Conservation (phyloP, 208 protist species). For the Strigomonas culicis region DNA sequence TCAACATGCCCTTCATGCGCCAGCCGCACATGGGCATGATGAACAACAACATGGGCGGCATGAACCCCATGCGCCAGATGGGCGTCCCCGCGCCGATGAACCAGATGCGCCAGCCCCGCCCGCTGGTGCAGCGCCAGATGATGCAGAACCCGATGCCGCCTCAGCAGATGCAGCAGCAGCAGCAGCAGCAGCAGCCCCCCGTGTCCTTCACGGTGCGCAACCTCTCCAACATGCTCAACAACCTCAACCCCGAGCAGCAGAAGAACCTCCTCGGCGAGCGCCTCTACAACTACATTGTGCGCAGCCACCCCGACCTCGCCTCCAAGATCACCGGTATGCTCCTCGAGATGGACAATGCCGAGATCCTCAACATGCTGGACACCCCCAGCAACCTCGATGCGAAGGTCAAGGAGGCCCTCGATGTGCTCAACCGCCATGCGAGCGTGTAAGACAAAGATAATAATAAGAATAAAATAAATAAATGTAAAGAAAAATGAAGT, state of each 20-base stretch:
- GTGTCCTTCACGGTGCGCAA: constrained; percentile 48
- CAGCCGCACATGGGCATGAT: constrained; percentile 79
- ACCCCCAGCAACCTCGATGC: constrained; percentile 79
- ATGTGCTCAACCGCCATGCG: constrained; percentile 92
- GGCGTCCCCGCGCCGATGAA: constrained; percentile 73
- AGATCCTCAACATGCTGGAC: constrained; percentile 96
- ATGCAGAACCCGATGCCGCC: constrained; percentile 26
- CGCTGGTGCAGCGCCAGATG: constrained; percentile 42
- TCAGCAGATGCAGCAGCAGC: constrained; percentile 50
- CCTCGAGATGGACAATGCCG: constrained; percentile 96
- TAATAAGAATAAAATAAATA: constrained; percentile 7
- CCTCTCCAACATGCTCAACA: constrained; percentile 63
- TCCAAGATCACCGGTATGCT: constrained; percentile 99
- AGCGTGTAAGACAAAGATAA: constrained; percentile 8
- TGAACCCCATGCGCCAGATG: constrained; percentile 19
- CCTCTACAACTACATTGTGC: constrained; percentile 95
- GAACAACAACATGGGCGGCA: constrained; percentile 26
- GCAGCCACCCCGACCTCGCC: constrained; percentile 79
- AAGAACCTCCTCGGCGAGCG: constrained; percentile 96
- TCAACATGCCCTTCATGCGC: constrained; percentile 67
- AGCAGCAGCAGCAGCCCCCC: constrained; percentile 32
- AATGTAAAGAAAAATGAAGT: not conserved
- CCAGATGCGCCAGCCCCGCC: constrained; percentile 55
- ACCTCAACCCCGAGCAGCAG: constrained; percentile 81
- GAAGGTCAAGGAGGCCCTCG: constrained; percentile 97